Evolutionary conservation across 805 yeast species (phyloP).

Genomic region (Ogataea corticis): DNA sequence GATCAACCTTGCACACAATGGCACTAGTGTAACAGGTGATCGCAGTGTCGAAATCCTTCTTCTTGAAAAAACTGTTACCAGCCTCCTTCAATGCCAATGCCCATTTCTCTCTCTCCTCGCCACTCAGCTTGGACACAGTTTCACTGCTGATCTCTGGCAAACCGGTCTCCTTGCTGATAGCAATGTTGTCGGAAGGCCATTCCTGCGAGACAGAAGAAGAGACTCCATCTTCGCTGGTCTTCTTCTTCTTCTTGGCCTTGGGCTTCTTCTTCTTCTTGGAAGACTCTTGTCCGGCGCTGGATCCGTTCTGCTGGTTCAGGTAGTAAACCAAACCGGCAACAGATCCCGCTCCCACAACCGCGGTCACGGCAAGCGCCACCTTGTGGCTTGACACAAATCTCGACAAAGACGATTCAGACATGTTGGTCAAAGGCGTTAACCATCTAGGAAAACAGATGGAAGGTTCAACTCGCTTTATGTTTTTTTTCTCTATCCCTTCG

Average conservation of each 20-base stretch:
- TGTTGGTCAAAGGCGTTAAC: not conserved
- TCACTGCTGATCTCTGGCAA: slow-evolving; percentile 58
- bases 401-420: slow-evolving; percentile 25
- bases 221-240: slow-evolving; percentile 37
- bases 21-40: slow-evolving; percentile 80
- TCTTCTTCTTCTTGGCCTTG: slow-evolving; percentile 46
- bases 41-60: slow-evolving; percentile 71
- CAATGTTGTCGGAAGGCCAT: slow-evolving; percentile 38
- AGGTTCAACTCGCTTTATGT: too few species aligned
- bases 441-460: not conserved
- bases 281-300: slow-evolving; percentile 17
- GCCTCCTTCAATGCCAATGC: slow-evolving; percentile 82
- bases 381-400: slow-evolving; percentile 50
- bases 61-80: slow-evolving; percentile 80
- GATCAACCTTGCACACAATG: slow-evolving; percentile 71
- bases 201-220: slow-evolving; percentile 21
- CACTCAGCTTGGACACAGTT: slow-evolving; percentile 44
- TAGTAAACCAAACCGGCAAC: slow-evolving; percentile 48
- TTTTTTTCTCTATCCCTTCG: not conserved
- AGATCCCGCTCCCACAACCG: slow-evolving; percentile 52
- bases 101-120: slow-evolving; percentile 57
- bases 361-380: slow-evolving; percentile 49
- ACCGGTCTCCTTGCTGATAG: slow-evolving; percentile 51
- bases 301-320: slow-evolving; percentile 33
- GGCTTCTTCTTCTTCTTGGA: slow-evolving; percentile 34